A percentile compares a stretch with the other conserved stretches of the same genome.
phyloP scores from a whole-genome alignment of 148 eudicot genomes.

The Fagopyrum esculentum region DNA sequence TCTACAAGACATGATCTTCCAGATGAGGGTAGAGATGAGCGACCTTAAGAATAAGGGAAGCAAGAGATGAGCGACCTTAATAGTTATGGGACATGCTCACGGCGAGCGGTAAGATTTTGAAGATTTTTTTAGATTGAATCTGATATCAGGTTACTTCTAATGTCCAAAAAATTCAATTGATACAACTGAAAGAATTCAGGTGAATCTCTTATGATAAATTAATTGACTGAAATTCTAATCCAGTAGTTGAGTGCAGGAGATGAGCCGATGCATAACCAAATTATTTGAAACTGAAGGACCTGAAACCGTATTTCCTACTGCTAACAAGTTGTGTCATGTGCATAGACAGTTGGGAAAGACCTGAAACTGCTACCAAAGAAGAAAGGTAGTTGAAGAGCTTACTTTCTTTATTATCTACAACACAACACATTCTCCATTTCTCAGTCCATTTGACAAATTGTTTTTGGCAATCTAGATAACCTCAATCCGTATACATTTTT shows the following conservation, averaged over 20 bases:
- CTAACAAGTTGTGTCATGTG: too few relatives aligned
- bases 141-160: slow-evolving; percentile 63
- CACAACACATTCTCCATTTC: background rate
- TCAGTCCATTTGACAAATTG: background rate
- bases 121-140: slow-evolving; percentile 50
- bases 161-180: slow-evolving; percentile 37
- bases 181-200: slow-evolving; percentile 43
- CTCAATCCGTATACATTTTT: background rate
- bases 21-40: too few relatives aligned
- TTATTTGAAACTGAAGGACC: too few relatives aligned
- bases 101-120: slow-evolving; percentile 41
- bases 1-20: too few relatives aligned
- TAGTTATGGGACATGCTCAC: too few relatives aligned
- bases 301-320: too few relatives aligned
- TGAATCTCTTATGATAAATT: slow-evolving; percentile 59
- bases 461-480: background rate
- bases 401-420: background rate
- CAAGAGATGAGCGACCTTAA: too few relatives aligned
- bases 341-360: too few relatives aligned
- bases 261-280: slow-evolving; percentile 42
- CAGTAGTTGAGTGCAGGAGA: slow-evolving; percentile 34
- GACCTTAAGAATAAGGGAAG: too few relatives aligned
- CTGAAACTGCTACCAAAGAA: background rate
- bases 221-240: slow-evolving; percentile 58
- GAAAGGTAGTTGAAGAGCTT: slow-evolving; percentile 4